Conservation (phyloP, 257 asterid species). For the Gentiana dahurica region DNA sequence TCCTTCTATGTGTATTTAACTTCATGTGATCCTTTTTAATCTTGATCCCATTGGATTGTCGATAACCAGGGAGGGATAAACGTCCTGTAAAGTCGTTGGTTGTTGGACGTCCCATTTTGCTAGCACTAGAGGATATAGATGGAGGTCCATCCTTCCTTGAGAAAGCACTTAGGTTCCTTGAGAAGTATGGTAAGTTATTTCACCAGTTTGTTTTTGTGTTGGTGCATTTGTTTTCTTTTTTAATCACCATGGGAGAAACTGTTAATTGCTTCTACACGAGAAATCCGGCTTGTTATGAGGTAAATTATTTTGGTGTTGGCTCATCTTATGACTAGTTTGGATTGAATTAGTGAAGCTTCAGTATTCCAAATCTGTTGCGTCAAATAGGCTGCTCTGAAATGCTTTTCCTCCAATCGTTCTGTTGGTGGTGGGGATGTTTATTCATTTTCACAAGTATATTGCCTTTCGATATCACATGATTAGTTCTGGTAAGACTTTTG, state of each 20-base stretch:
- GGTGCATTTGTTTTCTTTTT: background rate
- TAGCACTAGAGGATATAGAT: conserved; percentile 89
- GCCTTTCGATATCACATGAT: too few relatives aligned
- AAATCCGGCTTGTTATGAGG: too few relatives aligned
- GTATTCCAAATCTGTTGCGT: too few relatives aligned
- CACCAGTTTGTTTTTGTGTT: background rate
- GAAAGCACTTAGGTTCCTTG: conserved; percentile 86
- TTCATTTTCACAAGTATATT: too few relatives aligned
- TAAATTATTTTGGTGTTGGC: too few relatives aligned
- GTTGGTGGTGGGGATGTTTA: too few relatives aligned
- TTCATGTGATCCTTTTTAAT: background rate
- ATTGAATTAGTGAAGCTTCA: too few relatives aligned
- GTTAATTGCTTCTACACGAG: too few relatives aligned
- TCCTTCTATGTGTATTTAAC: background rate
- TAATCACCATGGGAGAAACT: background rate
- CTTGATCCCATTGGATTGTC: conserved; percentile 2
- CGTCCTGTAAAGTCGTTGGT: conserved; percentile 85
- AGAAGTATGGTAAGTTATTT: conserved; percentile 58
- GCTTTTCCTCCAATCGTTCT: too few relatives aligned
- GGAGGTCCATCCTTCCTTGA: conserved; percentile 96
- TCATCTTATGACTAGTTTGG: too few relatives aligned
- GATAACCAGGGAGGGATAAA: conserved; percentile 73
- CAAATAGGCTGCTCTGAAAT: too few relatives aligned
- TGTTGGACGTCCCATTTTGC: conserved; percentile 90
- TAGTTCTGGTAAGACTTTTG: too few relatives aligned